Evolutionary conservation across 1,284 basidiomycete species (phyloP), one percentile per base, ranked within the genome.

Genomic region (Entoloma clypeatum): DNA sequence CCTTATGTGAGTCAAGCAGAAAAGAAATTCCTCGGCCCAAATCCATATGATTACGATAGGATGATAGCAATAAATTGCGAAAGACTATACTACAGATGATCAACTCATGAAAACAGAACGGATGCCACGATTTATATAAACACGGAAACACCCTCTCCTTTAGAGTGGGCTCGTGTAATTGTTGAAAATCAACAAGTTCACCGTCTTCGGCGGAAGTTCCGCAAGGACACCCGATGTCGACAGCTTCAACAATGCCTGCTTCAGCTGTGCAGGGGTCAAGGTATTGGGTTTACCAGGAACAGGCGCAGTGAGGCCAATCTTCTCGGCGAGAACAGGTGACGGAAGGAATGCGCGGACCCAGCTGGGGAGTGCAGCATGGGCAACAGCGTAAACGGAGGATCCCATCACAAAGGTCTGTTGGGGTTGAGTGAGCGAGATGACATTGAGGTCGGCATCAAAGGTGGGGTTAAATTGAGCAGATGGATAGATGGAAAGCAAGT

Each of bases 401-500:
- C 67, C 53, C 8, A 53, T 26, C n/a, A 35, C 40, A 17, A 52
- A 53, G 2, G 52, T 43, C 44, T 59, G 55, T 35, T 55, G 49
- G 23, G 48, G 35, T 38, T 24, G 41, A 8, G 33, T 42, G 22
- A 62, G 37, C 18, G 57, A 58, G 22, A 61, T 30, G 36, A 63
- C 48, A 34, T 64, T 52, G 39, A 53, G 47, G 21, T 59, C 48
- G 18, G 55, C 51, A 44, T 59, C 62, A 45, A 75, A 49, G 8
- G 58, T 53, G 9, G 78, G 76, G 57, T 76, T 56, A 61, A 88
- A 88, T 2, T 73, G 67, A 36, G 67, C 59, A 7, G 77, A 76
- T 11, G 82, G 82, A 63, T 87, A 81, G 53, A 89, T 74, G 14
- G 88, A 91, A 44, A 95, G 76, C 49, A 91, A 75, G 72, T 93